A percentile compares a stretch with the other conserved stretches of the same genome.
phyloP scores from a whole-genome alignment of 2,329 filamentous ascomycete genomes.

The Ophiosphaerella korrae region DNA sequence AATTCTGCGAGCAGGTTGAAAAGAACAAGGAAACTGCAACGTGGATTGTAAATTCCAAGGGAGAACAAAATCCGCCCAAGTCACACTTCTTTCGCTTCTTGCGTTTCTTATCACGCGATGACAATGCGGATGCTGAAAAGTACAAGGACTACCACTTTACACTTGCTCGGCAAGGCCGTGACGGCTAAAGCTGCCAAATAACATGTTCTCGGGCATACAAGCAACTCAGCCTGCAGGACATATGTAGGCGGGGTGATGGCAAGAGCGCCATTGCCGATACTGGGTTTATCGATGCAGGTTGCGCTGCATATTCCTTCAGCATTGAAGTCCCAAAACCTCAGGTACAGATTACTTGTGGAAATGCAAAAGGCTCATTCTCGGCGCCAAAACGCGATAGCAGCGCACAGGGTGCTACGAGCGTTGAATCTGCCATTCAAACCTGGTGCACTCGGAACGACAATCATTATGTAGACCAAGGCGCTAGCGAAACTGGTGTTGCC shows the following conservation, averaged over 20 bases:
- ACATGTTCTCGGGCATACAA: conserved; percentile 1
- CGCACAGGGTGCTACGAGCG: conserved; percentile 1
- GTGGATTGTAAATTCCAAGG: conserved; percentile 3
- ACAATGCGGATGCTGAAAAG: background rate
- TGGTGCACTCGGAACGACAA: conserved; percentile 8
- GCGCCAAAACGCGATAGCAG: conserved; percentile 9
- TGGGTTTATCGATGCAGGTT: conserved; percentile 4
- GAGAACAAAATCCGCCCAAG: background rate
- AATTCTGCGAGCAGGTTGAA: conserved; percentile 5
- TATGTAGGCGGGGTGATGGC: background rate
- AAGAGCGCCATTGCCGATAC: conserved; percentile 1
- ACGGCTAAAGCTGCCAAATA: background rate
- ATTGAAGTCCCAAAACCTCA: conserved; percentile 1
- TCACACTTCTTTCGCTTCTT: background rate
- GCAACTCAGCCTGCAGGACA: conserved; percentile 1
- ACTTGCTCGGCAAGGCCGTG: background rate
- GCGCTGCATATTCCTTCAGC: conserved; percentile 1
- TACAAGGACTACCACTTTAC: conserved; percentile 6
- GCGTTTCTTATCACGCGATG: background rate
- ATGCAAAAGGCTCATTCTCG: background rate
- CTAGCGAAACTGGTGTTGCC: background rate
- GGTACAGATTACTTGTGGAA: conserved; percentile 1
- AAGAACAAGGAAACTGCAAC: background rate
- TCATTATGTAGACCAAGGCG: background rate
- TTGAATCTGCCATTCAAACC: conserved; percentile 1